phyloP scores from a whole-genome alignment of 1,284 basidiomycete species.

The Stygiomarasmius scandens region DNA sequence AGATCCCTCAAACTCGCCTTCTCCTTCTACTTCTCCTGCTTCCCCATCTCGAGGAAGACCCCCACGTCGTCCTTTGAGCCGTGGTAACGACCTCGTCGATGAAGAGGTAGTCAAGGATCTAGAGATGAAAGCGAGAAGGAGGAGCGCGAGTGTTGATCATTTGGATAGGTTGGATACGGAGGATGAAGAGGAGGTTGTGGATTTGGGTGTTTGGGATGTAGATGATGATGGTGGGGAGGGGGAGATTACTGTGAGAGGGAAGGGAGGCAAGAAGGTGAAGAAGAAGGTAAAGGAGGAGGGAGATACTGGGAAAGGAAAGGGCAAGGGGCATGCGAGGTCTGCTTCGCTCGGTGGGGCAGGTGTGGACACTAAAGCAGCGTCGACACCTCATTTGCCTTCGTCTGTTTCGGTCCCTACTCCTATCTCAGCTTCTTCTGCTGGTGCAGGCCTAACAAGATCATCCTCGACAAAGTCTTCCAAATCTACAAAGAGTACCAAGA shows the following conservation, averaged over 20 bases:
- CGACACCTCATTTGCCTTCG: background rate
- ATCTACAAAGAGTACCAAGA: background rate
- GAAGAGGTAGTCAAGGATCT: slow-evolving; percentile 18
- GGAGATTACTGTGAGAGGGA: background rate
- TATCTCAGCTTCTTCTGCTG: background rate
- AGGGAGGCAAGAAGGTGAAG: background rate
- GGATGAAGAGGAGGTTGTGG: background rate
- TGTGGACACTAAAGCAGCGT: background rate
- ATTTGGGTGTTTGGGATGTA: background rate
- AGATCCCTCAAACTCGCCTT: too few relatives aligned
- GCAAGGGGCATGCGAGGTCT: background rate
- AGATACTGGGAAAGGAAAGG: too few relatives aligned
- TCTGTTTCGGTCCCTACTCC: background rate
- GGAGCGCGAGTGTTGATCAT: slow-evolving; percentile 21
- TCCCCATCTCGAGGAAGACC: too few relatives aligned
- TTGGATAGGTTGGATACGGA: background rate
- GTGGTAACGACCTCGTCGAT: slow-evolving; percentile 21
- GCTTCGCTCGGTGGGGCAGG: background rate
- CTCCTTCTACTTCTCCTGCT: too few relatives aligned
- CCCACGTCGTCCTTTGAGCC: slow-evolving; percentile 14
- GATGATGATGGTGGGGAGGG: background rate
- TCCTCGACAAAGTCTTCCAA: background rate
- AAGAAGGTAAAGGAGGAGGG: background rate
- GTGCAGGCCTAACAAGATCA: background rate
- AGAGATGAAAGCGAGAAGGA: slow-evolving; percentile 12